These are phyloP conservation scores for Lindgomyces ingoldianus DNA, from an alignment of 495 filamentous ascomycete genomes.

Conservation along the genomic window DNA sequence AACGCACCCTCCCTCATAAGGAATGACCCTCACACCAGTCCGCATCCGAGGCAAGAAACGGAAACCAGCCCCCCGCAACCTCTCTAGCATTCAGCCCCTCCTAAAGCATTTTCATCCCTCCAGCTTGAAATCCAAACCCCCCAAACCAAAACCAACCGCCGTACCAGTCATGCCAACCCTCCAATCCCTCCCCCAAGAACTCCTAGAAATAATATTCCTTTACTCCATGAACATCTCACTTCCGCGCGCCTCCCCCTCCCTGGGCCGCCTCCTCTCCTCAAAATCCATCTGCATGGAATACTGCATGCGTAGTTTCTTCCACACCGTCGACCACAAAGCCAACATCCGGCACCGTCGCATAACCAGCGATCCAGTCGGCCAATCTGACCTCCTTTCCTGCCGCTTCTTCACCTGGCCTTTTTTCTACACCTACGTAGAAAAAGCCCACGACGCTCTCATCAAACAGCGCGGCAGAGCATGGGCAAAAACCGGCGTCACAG, in stretches of 20 bases:
- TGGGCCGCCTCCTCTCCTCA: slow-evolving; percentile 25
- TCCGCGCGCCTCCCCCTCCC: slow-evolving; percentile 20
- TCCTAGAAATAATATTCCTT: slow-evolving; percentile 36
- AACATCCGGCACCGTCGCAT: neutral
- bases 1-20: neutral
- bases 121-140: neutral
- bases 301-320: slow-evolving; percentile 28
- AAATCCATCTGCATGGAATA: slow-evolving; percentile 18
- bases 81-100: neutral
- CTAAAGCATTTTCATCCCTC: neutral
- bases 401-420: slow-evolving; percentile 33
- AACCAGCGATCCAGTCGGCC: slow-evolving; percentile 8
- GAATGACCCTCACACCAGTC: slow-evolving; percentile 33
- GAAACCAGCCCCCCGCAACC: slow-evolving; percentile 3
- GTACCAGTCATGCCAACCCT: slow-evolving; percentile 29
- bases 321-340: slow-evolving; percentile 28
- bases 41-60: slow-evolving; percentile 33
- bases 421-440: slow-evolving; percentile 29
- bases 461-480: slow-evolving; percentile 17
- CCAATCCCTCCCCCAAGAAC: slow-evolving; percentile 31
- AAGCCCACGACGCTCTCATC: slow-evolving; percentile 21
- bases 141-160: neutral
- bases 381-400: slow-evolving; percentile 30
- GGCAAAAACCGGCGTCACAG: slow-evolving; percentile 10
- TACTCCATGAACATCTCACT: slow-evolving; percentile 35